phyloP scores from a whole-genome alignment of 1,139 yeast species.

The Kluyveromyces sp. region DNA sequence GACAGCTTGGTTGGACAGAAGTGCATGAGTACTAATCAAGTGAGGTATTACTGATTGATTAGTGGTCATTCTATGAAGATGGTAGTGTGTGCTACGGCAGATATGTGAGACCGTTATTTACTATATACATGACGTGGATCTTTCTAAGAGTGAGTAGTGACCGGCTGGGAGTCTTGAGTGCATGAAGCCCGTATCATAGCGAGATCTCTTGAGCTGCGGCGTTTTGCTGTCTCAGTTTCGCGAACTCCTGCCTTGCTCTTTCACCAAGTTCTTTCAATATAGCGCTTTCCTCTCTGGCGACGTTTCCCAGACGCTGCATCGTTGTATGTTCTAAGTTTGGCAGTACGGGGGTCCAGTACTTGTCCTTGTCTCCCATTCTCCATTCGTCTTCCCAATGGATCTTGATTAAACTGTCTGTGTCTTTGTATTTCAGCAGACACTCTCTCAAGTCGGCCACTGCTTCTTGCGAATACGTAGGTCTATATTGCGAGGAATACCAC shows the following conservation, averaged over 20 bases:
- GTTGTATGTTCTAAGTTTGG: conserved; percentile 22
- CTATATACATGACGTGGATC: not conserved
- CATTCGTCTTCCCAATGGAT: conserved; percentile 79
- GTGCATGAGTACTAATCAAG: too few species aligned
- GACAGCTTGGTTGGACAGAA: too few species aligned
- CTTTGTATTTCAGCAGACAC: conserved; percentile 57
- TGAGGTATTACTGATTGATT: too few species aligned
- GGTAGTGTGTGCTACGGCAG: not conserved
- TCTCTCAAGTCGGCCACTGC: conserved; percentile 79
- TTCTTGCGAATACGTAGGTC: conserved; percentile 89
- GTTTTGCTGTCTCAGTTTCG: conserved; percentile 11
- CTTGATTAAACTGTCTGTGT: conserved; percentile 21
- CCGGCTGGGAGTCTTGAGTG: not conserved
- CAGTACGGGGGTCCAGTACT: conserved; percentile 25
- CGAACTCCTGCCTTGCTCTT: conserved; percentile 14
- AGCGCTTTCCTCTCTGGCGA: conserved; percentile 28
- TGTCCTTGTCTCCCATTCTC: conserved; percentile 62
- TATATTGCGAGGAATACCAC: conserved; percentile 80
- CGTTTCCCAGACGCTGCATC: conserved; percentile 24
- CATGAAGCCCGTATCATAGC: conserved; percentile 1
- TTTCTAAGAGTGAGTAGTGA: not conserved
- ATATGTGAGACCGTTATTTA: not conserved
- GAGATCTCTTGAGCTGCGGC: conserved; percentile 7
- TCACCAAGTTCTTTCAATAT: conserved; percentile 27
- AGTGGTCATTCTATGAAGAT: too few species aligned